Base-by-base conservation (phyloP, 768 basidiomycete species). In the Auricularia sp. region DNA sequence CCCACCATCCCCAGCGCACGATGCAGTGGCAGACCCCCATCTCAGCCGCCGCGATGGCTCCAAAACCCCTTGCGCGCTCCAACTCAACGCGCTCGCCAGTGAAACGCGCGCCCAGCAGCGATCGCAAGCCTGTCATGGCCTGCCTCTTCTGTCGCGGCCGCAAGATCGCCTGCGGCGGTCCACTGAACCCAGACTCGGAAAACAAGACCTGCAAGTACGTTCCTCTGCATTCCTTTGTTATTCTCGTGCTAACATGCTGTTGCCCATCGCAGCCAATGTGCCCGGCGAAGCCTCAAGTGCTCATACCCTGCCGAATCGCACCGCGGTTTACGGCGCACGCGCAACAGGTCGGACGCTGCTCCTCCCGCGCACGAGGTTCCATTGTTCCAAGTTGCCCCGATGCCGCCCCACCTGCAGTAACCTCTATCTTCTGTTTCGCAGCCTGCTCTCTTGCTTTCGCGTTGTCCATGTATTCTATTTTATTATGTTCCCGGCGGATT, bases 231-330 rank as follows among this genome's bases (percentile, higher is more conserved):
- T 63, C 62, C 58, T 63, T 64, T 62, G 65, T 61, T 68, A 3
- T 67, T 51, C 63, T 54, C 58, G 39, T 61, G 54, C 29, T 33
- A 56, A 44, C 63, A 47, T 64, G 51, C 39, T 62, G 59, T 62
- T 64, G 34, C 44, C 65, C 61, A 67, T 67, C 42, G 62, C 71
- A 90, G 89, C 73, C 89, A 90, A 77, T 90, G 89, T 70, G 83
- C 83, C 62, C 80, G 87, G 51, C 84, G 89, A 33, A 82, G 83
- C 36, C 81, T 89, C 61, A 82, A 78, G 65, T 90, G 89, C 72
- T 86, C 86, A 70, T 90, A 88, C 68, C 89, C 89, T 0, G 74
- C 78, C 5, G 86, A 87, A 73, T 89, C 87, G 69, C 79, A 86
- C 42, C 80, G 89, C 18, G 89, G 89, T 10, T 83, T 87, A 80